A percentile compares a stretch with the other conserved stretches of the same genome.
Conservation (phyloP, 2,329 filamentous ascomycete genomes). For the Metarhizium anisopliae region DNA sequence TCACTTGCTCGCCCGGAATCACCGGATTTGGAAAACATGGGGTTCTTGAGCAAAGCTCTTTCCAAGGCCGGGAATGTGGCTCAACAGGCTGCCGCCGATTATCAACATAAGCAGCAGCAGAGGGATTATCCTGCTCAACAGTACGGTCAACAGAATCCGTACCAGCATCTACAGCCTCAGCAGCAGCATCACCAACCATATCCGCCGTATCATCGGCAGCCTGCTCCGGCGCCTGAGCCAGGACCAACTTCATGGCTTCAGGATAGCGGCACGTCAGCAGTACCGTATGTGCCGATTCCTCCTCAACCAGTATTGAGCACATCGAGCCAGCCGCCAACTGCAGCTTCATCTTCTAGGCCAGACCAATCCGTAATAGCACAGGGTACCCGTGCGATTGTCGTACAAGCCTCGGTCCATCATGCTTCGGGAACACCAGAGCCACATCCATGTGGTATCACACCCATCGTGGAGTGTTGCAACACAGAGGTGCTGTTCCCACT, state of each 20-base stretch:
- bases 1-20: background rate
- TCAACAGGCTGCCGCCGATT: conserved; percentile 13
- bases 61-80: conserved; percentile 16
- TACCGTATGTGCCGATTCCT: too few relatives aligned
- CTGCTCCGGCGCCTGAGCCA: background rate
- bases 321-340: too few relatives aligned
- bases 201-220: background rate
- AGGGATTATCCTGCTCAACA: conserved; percentile 2
- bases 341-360: too few relatives aligned
- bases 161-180: background rate
- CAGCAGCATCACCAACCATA: conserved; percentile 2
- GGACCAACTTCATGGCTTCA: too few relatives aligned
- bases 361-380: background rate
- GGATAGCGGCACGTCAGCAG: too few relatives aligned
- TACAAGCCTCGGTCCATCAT: too few relatives aligned
- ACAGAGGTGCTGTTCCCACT: too few relatives aligned
- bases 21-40: conserved; percentile 9
- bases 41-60: conserved; percentile 13
- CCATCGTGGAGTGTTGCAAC: too few relatives aligned
- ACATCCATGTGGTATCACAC: too few relatives aligned
- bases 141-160: background rate
- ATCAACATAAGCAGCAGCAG: conserved; percentile 10
- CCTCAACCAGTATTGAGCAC: too few relatives aligned
- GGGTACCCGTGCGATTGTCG: background rate
- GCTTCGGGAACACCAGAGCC: too few relatives aligned